phyloP scores from a whole-genome alignment of 148 eudicot species.

The Rheum nobile region DNA sequence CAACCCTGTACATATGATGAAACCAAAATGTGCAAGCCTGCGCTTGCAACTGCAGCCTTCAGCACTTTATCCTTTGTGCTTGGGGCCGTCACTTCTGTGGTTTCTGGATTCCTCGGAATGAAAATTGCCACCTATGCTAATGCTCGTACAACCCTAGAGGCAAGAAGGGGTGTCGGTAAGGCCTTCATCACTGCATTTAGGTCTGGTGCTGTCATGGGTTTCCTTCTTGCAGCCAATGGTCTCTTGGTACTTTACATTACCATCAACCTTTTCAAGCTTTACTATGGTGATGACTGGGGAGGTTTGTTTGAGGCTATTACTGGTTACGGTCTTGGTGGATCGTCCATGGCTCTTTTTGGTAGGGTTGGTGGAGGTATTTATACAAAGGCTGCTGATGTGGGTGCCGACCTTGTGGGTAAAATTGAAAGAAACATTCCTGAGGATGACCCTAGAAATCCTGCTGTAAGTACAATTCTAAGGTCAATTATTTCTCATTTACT shows the following conservation, averaged over 20 bases:
- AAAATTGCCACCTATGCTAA: slow-evolving; percentile 93
- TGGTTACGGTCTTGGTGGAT: slow-evolving; percentile 95
- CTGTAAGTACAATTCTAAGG: slow-evolving; percentile 26
- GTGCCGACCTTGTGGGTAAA: slow-evolving; percentile 96
- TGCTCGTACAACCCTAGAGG: slow-evolving; percentile 90
- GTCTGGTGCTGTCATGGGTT: slow-evolving; percentile 98
- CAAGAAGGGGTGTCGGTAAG: slow-evolving; percentile 91
- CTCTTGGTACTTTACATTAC: slow-evolving; percentile 62
- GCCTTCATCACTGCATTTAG: slow-evolving; percentile 80
- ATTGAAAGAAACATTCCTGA: slow-evolving; percentile 89
- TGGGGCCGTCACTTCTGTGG: slow-evolving; percentile 69
- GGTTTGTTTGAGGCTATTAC: slow-evolving; percentile 88
- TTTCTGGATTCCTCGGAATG: slow-evolving; percentile 96
- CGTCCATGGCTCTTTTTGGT: slow-evolving; percentile 93
- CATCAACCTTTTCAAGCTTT: slow-evolving; percentile 74
- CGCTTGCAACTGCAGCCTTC: slow-evolving; percentile 77
- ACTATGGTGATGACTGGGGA: slow-evolving; percentile 95
- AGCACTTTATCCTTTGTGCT: slow-evolving; percentile 79
- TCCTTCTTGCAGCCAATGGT: slow-evolving; percentile 93
- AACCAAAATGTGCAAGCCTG: slow-evolving; percentile 70
- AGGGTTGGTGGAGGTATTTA: slow-evolving; percentile 95
- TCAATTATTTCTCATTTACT: neutral
- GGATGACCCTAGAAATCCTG: slow-evolving; percentile 92
- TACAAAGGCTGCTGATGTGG: slow-evolving; percentile 95
- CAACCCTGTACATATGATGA: slow-evolving; percentile 64